Conservation (phyloP, 495 filamentous ascomycete genomes). For the Penicillium argentinense region DNA sequence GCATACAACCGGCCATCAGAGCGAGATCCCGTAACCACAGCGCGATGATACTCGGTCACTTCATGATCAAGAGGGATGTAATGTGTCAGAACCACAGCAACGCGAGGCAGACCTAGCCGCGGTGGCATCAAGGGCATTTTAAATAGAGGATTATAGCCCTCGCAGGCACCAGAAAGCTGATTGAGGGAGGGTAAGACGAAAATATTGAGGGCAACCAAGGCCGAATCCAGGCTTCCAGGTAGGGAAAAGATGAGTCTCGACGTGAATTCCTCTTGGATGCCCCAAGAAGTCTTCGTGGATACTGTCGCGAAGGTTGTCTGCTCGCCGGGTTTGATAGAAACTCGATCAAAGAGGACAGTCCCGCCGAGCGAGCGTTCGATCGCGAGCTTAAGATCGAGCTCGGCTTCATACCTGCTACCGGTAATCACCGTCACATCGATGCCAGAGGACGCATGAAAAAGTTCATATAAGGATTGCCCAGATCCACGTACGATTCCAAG, state of each 20-base stretch:
- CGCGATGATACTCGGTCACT: conserved; percentile 86
- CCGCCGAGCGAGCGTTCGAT: conserved; percentile 88
- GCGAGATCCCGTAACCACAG: conserved; percentile 55
- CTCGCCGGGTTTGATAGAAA: conserved; percentile 96
- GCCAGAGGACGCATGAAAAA: conserved; percentile 58
- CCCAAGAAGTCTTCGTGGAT: conserved; percentile 48
- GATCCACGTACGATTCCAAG: conserved; percentile 83
- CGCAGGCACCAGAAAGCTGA: conserved; percentile 52
- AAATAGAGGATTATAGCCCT: conserved; percentile 23
- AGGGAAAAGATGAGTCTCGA: conserved; percentile 81
- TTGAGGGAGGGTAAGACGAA: conserved; percentile 90
- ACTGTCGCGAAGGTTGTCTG: conserved; percentile 95
- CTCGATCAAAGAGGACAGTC: conserved; percentile 94
- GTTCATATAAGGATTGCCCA: conserved; percentile 70
- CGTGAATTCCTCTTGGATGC: conserved; percentile 50
- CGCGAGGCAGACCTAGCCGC: conserved; percentile 65
- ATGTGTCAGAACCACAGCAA: conserved; percentile 71
- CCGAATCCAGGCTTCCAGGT: conserved; percentile 91
- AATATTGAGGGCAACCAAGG: conserved; percentile 87
- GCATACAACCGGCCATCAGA: conserved; percentile 71
- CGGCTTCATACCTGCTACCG: conserved; percentile 98
- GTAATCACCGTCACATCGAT: conserved; percentile 87
- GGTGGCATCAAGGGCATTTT: conserved; percentile 21
- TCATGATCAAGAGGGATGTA: conserved; percentile 68
- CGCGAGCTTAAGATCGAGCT: conserved; percentile 94